These are phyloP conservation scores for Claviceps purpurea DNA, from an alignment of 2,329 filamentous ascomycete species.

Conservation along the genomic window DNA sequence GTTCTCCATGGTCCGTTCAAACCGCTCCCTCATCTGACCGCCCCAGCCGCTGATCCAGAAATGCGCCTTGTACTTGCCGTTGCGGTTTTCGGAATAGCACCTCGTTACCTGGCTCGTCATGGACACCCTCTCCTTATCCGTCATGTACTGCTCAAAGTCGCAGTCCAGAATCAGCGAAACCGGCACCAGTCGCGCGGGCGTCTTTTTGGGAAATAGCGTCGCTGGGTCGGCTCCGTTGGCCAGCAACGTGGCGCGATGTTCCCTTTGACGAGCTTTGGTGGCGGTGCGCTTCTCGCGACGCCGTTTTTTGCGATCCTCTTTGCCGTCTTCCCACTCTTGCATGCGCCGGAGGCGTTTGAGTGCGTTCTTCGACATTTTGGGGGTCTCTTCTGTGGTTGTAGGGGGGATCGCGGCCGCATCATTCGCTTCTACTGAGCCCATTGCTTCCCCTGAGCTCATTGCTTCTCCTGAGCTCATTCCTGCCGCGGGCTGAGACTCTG, in stretches of 20 bases:
- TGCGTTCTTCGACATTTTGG: conserved; percentile 66
- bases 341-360: conserved; percentile 63
- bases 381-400: not conserved
- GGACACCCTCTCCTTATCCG: conserved; percentile 71
- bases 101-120: conserved; percentile 74
- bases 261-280: conserved; percentile 33
- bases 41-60: conserved; percentile 68
- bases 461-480: not conserved
- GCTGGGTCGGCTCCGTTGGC: conserved; percentile 31
- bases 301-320: conserved; percentile 40
- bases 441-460: not conserved
- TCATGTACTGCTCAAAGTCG: conserved; percentile 83
- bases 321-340: conserved; percentile 63
- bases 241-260: conserved; percentile 35
- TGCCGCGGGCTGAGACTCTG: too few species aligned
- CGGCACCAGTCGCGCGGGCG: conserved; percentile 45
- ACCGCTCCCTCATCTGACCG: conserved; percentile 61
- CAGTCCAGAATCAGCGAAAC: conserved; percentile 80
- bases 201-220: conserved; percentile 20
- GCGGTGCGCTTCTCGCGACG: conserved; percentile 42
- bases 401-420: not conserved
- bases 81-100: conserved; percentile 77
- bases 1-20: conserved; percentile 59
- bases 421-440: too few species aligned
- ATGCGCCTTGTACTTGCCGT: conserved; percentile 53